A percentile compares a stretch with the other conserved stretches of the same genome.
Evolutionary conservation across 768 basidiomycete genomes (phyloP).

Genomic region (Naganishia vishniacii): DNA sequence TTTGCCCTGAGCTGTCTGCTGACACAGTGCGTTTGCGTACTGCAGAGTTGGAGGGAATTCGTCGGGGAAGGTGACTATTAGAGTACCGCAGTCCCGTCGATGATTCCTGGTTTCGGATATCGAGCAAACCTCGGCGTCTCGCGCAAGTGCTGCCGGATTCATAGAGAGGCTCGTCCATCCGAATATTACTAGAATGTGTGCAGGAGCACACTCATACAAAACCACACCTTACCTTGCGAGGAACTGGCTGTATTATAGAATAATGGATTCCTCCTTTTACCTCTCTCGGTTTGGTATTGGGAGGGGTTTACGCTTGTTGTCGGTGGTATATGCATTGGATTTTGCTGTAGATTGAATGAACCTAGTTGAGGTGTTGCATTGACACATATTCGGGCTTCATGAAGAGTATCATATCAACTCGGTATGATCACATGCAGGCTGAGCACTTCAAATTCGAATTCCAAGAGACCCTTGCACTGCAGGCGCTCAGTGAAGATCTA

Average conservation of each 20-base stretch:
- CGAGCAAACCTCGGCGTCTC: neutral
- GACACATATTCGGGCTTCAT: too few species aligned
- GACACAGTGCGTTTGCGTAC: neutral
- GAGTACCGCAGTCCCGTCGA: neutral
- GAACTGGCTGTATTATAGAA: conserved; percentile 21
- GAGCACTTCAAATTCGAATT: too few species aligned
- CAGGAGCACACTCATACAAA: neutral
- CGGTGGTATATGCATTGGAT: neutral
- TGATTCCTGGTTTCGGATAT: neutral
- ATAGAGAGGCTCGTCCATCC: conserved; percentile 2
- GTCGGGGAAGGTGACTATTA: conserved; percentile 27
- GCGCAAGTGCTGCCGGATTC: conserved; percentile 20
- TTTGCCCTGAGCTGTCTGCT: neutral
- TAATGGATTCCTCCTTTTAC: neutral
- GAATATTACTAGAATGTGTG: neutral
- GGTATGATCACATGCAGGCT: too few species aligned
- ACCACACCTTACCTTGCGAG: neutral
- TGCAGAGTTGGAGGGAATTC: conserved; percentile 27
- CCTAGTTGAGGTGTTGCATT: too few species aligned
- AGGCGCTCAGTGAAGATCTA: too few species aligned
- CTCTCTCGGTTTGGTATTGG: neutral
- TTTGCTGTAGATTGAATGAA: too few species aligned
- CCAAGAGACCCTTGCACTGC: too few species aligned
- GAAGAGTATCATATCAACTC: too few species aligned
- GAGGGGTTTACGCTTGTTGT: neutral